phyloP scores from a whole-genome alignment of 139 green algal genomes.

The Chlamydomonas asymmetrica region DNA sequence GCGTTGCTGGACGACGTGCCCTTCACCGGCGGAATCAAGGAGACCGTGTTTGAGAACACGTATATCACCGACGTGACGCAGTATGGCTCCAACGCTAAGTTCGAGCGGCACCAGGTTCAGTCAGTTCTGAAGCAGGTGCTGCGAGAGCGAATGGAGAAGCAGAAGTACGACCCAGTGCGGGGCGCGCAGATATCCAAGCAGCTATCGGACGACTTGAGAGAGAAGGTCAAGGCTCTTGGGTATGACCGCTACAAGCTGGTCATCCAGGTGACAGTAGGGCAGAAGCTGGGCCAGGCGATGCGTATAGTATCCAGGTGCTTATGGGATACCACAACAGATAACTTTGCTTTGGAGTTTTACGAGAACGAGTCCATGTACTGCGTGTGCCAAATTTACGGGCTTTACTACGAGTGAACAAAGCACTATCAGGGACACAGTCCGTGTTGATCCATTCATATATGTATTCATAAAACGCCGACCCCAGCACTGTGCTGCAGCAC shows the following conservation, averaged over 20 bases:
- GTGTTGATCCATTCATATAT: too few species aligned
- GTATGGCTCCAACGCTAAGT: conserved; percentile 59
- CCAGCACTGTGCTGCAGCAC: neutral
- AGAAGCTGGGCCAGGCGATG: conserved; percentile 85
- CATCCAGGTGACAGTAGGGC: conserved; percentile 75
- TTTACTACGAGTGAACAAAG: conserved; percentile 83
- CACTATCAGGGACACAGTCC: too few species aligned
- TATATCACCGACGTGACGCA: conserved; percentile 70
- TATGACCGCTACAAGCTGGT: conserved; percentile 87
- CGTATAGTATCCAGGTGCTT: conserved; percentile 80
- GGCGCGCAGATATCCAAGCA: conserved; percentile 74
- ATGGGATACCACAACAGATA: conserved; percentile 81
- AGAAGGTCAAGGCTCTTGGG: conserved; percentile 80
- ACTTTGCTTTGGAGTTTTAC: conserved; percentile 73
- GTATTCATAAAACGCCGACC: too few species aligned
- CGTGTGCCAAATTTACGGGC: conserved; percentile 73
- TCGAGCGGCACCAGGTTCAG: conserved; percentile 64
- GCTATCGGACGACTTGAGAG: conserved; percentile 69
- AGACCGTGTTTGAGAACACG: conserved; percentile 81
- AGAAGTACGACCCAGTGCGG: conserved; percentile 85
- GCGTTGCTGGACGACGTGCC: conserved; percentile 38
- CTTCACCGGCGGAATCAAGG: conserved; percentile 49
- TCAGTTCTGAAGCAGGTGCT: conserved; percentile 67
- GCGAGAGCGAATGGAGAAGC: conserved; percentile 69
- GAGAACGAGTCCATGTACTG: conserved; percentile 84